Conservation (phyloP, 306 rosid species). For the Trifolium pratense region DNA sequence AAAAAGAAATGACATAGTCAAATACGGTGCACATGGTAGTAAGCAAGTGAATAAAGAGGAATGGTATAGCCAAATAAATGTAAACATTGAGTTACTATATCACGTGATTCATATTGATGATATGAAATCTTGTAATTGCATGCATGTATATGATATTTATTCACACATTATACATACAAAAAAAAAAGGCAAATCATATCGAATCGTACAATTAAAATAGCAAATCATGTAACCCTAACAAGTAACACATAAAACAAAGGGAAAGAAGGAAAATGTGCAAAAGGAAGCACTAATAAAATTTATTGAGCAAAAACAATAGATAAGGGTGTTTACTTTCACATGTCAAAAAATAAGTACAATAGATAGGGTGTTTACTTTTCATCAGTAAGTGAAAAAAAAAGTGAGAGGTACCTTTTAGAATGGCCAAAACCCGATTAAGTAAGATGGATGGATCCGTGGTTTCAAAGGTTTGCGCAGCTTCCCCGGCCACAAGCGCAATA, state of each 20-base stretch:
- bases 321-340: not conserved
- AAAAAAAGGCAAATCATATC: constrained; percentile 1
- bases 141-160: not conserved
- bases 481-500: constrained; percentile 93
- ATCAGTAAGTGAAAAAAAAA: constrained; percentile 23
- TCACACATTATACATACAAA: not conserved
- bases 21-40: constrained; percentile 1
- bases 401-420: constrained; percentile 71
- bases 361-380: too few relatives aligned
- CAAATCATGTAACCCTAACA: not conserved
- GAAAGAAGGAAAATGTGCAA: constrained; percentile 24
- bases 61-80: not conserved
- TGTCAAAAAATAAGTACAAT: too few relatives aligned
- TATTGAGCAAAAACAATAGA: constrained; percentile 14
- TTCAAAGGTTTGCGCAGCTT: constrained; percentile 92
- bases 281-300: constrained; percentile 15
- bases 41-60: not conserved
- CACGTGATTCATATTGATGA: not conserved
- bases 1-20: constrained; percentile 4
- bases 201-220: not conserved
- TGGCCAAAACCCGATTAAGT: constrained; percentile 68
- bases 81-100: not conserved
- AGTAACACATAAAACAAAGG: constrained; percentile 17
- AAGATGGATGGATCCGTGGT: constrained; percentile 67
- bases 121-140: not conserved